Conservation (phyloP, 352 stramenopile species). For the Aphanomyces cochlioides region DNA sequence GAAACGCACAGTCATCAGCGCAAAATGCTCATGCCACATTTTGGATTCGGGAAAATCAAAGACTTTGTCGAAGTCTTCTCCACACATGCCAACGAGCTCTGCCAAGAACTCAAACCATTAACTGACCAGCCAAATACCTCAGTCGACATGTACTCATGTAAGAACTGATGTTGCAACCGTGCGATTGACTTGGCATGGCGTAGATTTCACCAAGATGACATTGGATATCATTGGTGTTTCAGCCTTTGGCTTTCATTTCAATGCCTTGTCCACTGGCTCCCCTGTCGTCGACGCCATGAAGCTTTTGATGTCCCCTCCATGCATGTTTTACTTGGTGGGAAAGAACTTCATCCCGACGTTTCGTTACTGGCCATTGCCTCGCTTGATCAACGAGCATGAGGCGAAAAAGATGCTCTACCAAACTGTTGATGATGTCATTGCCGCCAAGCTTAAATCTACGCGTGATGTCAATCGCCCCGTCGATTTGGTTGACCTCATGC, state of each 20-base stretch:
- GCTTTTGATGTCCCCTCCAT: constrained; percentile 19
- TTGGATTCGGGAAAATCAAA: constrained; percentile 16
- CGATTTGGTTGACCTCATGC: constrained; percentile 25
- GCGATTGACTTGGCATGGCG: too few relatives aligned
- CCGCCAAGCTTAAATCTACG: constrained; percentile 5
- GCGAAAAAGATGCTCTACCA: constrained; percentile 23
- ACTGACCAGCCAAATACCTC: not conserved
- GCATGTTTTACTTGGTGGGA: constrained; percentile 5
- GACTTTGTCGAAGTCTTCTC: constrained; percentile 13
- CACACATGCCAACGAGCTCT: not conserved
- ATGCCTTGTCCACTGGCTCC: not conserved
- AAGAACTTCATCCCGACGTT: constrained; percentile 8
- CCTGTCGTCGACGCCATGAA: constrained; percentile 8
- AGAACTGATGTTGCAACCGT: too few relatives aligned
- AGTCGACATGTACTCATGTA: constrained; percentile 3
- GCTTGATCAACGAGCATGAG: not conserved
- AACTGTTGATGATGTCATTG: constrained; percentile 26
- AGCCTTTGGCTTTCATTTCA: constrained; percentile 25
- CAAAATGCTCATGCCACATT: constrained; percentile 18
- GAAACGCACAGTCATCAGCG: constrained; percentile 12
- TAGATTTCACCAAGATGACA: constrained; percentile 25
- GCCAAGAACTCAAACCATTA: not conserved
- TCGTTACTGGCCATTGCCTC: not conserved
- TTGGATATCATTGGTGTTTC: constrained; percentile 28
- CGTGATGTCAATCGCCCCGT: not conserved